These are phyloP conservation scores for Berkeleyomyces basicola DNA, from an alignment of 2,329 filamentous ascomycete species.

Conservation along the genomic window DNA sequence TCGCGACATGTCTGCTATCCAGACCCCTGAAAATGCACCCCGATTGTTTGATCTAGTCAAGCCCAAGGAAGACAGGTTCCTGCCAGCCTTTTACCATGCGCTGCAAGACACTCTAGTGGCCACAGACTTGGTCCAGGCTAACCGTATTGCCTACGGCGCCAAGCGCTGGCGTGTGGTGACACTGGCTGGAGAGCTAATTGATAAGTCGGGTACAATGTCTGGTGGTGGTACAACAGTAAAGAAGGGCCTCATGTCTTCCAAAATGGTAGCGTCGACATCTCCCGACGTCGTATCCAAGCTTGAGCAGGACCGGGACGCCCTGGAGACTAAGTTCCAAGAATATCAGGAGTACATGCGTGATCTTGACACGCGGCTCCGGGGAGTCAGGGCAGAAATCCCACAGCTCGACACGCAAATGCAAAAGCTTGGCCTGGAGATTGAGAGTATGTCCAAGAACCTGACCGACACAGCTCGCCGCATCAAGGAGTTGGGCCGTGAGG, in stretches of 20 bases:
- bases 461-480: constrained; percentile 70
- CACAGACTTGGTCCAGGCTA: constrained; percentile 83
- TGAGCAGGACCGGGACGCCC: constrained; percentile 67
- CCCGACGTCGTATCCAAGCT: constrained; percentile 81
- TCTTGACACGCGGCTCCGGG: constrained; percentile 55
- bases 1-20: constrained; percentile 61
- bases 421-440: constrained; percentile 76
- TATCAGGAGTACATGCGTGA: constrained; percentile 75
- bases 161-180: constrained; percentile 94
- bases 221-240: constrained; percentile 85
- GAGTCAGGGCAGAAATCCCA: constrained; percentile 63
- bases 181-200: constrained; percentile 84
- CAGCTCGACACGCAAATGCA: constrained; percentile 78
- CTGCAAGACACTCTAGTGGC: constrained; percentile 92
- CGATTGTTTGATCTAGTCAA: constrained; percentile 85
- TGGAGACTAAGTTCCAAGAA: constrained; percentile 67
- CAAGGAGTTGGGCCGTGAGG: constrained; percentile 66
- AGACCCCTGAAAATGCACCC: constrained; percentile 83
- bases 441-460: constrained; percentile 71
- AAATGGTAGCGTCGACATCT: constrained; percentile 69
- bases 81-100: constrained; percentile 85
- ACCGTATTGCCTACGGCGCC: constrained; percentile 88
- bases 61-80: constrained; percentile 73
- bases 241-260: constrained; percentile 91
- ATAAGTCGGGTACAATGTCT: constrained; percentile 97